Percentiles rank a stretch among this genome's conserved stretches.
phyloP scores from a whole-genome alignment of 768 basidiomycete genomes.

The Termitomyces sp. region DNA sequence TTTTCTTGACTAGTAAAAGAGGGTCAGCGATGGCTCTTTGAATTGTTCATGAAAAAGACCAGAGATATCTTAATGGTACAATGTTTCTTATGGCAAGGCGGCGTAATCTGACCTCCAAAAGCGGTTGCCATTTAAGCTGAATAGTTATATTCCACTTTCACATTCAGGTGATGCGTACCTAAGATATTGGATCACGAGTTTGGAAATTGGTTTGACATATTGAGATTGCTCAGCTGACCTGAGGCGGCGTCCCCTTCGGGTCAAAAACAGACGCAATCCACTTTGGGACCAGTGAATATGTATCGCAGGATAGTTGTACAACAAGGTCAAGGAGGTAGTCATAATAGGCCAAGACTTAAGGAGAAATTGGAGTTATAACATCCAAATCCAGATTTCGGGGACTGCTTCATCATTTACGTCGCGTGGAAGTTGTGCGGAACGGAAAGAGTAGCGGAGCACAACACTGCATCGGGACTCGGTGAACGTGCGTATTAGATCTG shows the following conservation, averaged over 20 bases:
- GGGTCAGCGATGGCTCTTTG: not conserved
- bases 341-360: constrained; percentile 1
- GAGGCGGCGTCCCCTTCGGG: not conserved
- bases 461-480: constrained; percentile 8
- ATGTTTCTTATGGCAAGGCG: not conserved
- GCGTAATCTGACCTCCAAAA: not conserved
- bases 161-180: not conserved
- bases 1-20: not conserved
- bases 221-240: not conserved
- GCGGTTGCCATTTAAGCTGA: not conserved
- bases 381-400: not conserved
- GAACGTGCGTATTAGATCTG: constrained; percentile 8
- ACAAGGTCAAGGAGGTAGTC: not conserved
- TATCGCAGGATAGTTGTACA: not conserved
- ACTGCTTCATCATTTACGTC: constrained; percentile 3
- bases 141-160: not conserved
- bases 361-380: not conserved
- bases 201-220: not conserved
- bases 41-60: not conserved
- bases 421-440: constrained; percentile 9
- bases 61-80: not conserved
- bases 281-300: not conserved
- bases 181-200: not conserved
- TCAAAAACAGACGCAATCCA: not conserved
- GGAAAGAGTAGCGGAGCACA: constrained; percentile 4